A percentile compares a stretch with the other conserved stretches of the same genome.
Conservation (phyloP, 306 rosid species). For the Cucumis cinereus region DNA sequence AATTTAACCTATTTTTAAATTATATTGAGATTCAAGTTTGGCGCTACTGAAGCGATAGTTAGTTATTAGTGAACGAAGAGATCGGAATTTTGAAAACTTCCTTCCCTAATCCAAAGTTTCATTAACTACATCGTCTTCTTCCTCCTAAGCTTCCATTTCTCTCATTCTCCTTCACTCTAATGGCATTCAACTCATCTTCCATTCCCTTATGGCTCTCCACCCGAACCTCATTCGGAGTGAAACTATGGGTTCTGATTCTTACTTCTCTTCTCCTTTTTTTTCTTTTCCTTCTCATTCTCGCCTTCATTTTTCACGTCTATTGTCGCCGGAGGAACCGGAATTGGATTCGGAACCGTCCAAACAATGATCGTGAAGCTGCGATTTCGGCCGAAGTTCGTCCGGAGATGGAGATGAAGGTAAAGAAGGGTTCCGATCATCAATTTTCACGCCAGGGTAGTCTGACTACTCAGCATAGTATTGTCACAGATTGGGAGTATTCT, state of each 20-base stretch:
- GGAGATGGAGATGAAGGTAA: neutral
- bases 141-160: neutral
- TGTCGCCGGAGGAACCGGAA: conserved; percentile 11
- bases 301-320: conserved; percentile 8
- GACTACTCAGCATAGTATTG: neutral
- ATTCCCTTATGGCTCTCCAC: conserved; percentile 12
- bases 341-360: conserved; percentile 1
- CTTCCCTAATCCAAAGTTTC: neutral
- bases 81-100: neutral
- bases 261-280: conserved; percentile 5
- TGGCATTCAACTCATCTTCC: conserved; percentile 5
- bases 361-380: neutral
- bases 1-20: neutral
- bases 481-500: conserved; percentile 11
- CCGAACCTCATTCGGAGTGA: conserved; percentile 23
- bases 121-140: neutral
- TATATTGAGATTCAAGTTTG: neutral
- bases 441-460: neutral
- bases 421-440: neutral
- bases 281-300: conserved; percentile 1
- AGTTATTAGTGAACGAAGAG: conserved; percentile 15
- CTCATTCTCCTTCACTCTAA: neutral
- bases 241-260: conserved; percentile 28
- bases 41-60: conserved; percentile 18
- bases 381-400: neutral